A percentile compares a stretch with the other conserved stretches of the same genome.
Conservation (phyloP, 345 rosid genomes). For the Aethionema arabicum region DNA sequence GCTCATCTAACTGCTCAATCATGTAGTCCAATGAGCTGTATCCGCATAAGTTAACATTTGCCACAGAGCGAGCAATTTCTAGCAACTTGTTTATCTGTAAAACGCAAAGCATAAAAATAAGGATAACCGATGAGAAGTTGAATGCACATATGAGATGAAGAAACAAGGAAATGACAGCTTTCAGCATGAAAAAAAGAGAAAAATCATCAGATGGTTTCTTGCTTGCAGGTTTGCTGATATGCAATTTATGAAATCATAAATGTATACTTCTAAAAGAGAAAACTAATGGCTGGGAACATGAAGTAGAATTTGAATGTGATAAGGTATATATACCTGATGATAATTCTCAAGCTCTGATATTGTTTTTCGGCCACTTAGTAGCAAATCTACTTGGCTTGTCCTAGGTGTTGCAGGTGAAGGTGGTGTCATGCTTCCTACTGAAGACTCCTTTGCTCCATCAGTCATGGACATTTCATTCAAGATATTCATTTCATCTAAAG, state of each 20-base stretch:
- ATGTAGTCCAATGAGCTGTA: slow-evolving; percentile 64
- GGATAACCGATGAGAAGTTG: slow-evolving; percentile 7
- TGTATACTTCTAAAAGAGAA: slow-evolving; percentile 6
- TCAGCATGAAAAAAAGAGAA: slow-evolving; percentile 3
- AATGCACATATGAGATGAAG: slow-evolving; percentile 7
- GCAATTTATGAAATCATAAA: too few species aligned
- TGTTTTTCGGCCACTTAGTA: slow-evolving; percentile 66
- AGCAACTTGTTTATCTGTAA: slow-evolving; percentile 76
- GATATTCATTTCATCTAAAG: slow-evolving; percentile 49
- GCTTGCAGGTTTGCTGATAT: too few species aligned
- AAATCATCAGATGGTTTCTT: not conserved
- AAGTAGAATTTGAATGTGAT: not conserved
- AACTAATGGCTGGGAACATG: not conserved
- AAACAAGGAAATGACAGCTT: slow-evolving; percentile 10
- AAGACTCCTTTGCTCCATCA: slow-evolving; percentile 55
- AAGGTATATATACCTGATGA: slow-evolving; percentile 59
- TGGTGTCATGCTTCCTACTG: slow-evolving; percentile 89
- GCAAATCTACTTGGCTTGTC: slow-evolving; percentile 74
- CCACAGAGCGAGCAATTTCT: slow-evolving; percentile 75
- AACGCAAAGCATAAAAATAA: slow-evolving; percentile 24
- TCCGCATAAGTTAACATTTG: slow-evolving; percentile 64
- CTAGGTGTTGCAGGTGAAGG: slow-evolving; percentile 79
- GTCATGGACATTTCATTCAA: slow-evolving; percentile 45
- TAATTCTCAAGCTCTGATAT: slow-evolving; percentile 77
- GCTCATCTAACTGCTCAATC: slow-evolving; percentile 78